Percentiles rank a stretch among this genome's conserved stretches.
Conservation (phyloP, 495 filamentous ascomycete species). For the Cryomyces minteri region DNA sequence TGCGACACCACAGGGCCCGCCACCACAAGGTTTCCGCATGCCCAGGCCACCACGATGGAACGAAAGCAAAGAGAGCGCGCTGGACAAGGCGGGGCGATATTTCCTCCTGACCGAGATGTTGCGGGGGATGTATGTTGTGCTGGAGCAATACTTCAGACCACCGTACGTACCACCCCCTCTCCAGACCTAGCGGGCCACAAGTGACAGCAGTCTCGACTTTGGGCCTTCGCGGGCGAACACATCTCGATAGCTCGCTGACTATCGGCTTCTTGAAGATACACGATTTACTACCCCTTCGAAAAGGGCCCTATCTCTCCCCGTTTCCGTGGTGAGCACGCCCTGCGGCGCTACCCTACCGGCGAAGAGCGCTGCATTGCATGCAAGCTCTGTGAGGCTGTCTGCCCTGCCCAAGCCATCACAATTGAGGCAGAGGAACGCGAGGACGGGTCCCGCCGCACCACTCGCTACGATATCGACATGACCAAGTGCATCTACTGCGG, state of each 20-base stretch:
- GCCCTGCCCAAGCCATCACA: constrained; percentile 90
- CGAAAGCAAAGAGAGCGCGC: constrained; percentile 43
- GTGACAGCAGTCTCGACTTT: background rate
- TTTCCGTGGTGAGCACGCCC: constrained; percentile 92
- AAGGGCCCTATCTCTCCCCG: constrained; percentile 97
- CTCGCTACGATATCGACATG: constrained; percentile 99
- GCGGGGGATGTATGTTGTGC: constrained; percentile 90
- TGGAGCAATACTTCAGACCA: constrained; percentile 96
- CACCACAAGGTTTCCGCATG: constrained; percentile 59
- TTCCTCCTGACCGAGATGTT: constrained; percentile 90
- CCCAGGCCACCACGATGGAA: constrained; percentile 50
- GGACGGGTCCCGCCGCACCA: constrained; percentile 85
- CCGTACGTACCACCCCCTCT: constrained; percentile 45
- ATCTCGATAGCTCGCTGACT: background rate
- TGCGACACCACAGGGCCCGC: constrained; percentile 61
- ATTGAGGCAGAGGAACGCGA: constrained; percentile 97
- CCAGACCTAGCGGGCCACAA: too few relatives aligned
- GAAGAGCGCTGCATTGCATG: constrained; percentile 98
- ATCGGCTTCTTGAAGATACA: constrained; percentile 42
- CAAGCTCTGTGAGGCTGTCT: constrained; percentile 97
- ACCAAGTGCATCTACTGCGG: constrained; percentile 99
- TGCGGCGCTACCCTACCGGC: constrained; percentile 87
- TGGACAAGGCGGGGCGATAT: constrained; percentile 77
- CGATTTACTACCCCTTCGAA: constrained; percentile 97
- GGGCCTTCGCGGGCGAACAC: background rate